Base-by-base conservation (phyloP, 2,329 filamentous ascomycete genomes). In the Sphaerulina vaccinii region DNA sequence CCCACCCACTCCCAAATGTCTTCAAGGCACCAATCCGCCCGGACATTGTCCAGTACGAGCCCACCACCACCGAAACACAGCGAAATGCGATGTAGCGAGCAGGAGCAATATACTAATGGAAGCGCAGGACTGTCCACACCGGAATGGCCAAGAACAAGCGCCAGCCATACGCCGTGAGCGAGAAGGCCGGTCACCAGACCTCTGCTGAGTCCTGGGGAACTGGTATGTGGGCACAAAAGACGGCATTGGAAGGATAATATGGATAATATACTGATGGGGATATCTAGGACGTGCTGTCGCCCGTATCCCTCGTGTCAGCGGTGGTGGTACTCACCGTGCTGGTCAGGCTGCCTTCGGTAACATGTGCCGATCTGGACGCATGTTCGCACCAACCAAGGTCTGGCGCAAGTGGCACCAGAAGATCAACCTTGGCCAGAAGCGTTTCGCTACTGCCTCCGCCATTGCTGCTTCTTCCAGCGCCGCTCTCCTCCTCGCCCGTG, bases 331-430 rank as follows among this genome's bases (percentile, higher is more conserved):
- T 76, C 93, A 99, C 87, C 92, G 93, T 84, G 93, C 93, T 74
- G 93, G 93, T 83, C 93, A 99, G 84, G 93, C 93, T 78, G 93
- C 93, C 69, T 99, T 97, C 79, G 93, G 93, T 90, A 99, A 99
- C 88, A 90, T 92, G 90, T 99, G 93, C 83, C 91, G 93, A 77
- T 96, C 92, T 75, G 93, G 95, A 83, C 93, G 93, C 81, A 99
- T 99, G 93, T 99, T 99, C 81, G 93, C 93, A 68, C 93, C 93
- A 67, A 99, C 93, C 80, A 99, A 99, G 87, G 88, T 96, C 81
- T 99, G 93, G 95, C 85, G 93, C 77, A 96, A 96, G 84, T 99
- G 93, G 95, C 93, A 99, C 84, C 84, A 96, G 83, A 97, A 97
- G 90, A 85, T 99, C 85, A 96, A 95, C 85, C 85, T 95, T 78